Percentiles rank a stretch among this genome's conserved stretches.
These are phyloP conservation scores for Melanopsichium pennsylvanicum DNA, from an alignment of 1,284 basidiomycete species.

Conservation along the genomic window DNA sequence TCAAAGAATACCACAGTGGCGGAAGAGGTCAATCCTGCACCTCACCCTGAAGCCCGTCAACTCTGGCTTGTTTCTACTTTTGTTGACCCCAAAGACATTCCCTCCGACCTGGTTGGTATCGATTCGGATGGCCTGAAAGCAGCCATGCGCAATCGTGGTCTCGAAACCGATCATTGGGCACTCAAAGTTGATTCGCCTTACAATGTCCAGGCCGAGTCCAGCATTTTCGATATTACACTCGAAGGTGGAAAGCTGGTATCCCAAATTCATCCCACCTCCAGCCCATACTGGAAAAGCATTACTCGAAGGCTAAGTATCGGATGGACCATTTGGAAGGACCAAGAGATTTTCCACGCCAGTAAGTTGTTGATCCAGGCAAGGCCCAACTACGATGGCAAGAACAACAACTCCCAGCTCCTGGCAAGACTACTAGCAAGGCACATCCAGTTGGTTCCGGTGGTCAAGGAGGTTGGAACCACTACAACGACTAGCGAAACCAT, in stretches of 20 bases:
- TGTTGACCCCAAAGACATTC: conserved; percentile 24
- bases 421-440: conserved; percentile 31
- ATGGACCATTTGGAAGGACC: conserved; percentile 43
- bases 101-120: conserved; percentile 35
- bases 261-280: conserved; percentile 14
- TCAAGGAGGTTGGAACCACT: neutral
- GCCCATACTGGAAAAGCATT: conserved; percentile 33
- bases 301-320: conserved; percentile 23
- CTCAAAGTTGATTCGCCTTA: conserved; percentile 29
- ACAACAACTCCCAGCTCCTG: conserved; percentile 38
- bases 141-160: conserved; percentile 43
- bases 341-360: conserved; percentile 28
- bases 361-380: conserved; percentile 32
- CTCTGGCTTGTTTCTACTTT: conserved; percentile 36
- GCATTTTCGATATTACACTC: conserved; percentile 40
- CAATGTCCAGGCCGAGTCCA: conserved; percentile 8
- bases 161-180: conserved; percentile 48
- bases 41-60: conserved; percentile 34
- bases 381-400: conserved; percentile 40
- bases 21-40: conserved; percentile 13
- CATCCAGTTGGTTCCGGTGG: conserved; percentile 13
- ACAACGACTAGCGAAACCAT: conserved; percentile 9
- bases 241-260: conserved; percentile 22
- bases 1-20: conserved; percentile 25
- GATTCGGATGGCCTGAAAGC: conserved; percentile 35